phyloP scores from a whole-genome alignment of 1,284 basidiomycete genomes.

The Neonothopanus nambi region DNA sequence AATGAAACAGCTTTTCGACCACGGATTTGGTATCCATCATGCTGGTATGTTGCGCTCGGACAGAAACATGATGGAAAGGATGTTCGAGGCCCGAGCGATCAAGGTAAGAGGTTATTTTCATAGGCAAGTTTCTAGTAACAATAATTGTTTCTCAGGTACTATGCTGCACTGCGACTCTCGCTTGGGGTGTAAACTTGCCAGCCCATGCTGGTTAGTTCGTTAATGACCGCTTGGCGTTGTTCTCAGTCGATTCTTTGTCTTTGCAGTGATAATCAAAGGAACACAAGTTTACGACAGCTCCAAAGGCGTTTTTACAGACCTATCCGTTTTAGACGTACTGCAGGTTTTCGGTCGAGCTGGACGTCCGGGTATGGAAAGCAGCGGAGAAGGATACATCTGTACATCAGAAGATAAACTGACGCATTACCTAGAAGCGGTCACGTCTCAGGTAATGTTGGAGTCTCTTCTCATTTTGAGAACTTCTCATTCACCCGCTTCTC shows the following conservation, averaged over 20 bases:
- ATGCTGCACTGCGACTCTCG: constrained; percentile 97
- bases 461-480: constrained; percentile 12
- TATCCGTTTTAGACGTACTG: constrained; percentile 94
- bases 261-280: constrained; percentile 91
- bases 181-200: constrained; percentile 99
- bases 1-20: constrained; percentile 93
- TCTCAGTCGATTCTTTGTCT: background rate
- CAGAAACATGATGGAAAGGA: constrained; percentile 92
- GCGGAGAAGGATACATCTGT: constrained; percentile 97
- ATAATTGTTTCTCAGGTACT: constrained; percentile 65
- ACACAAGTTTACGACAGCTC: constrained; percentile 94
- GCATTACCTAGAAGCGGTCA: constrained; percentile 90
- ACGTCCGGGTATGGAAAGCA: constrained; percentile 92
- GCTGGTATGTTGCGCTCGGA: constrained; percentile 97
- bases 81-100: constrained; percentile 91
- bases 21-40: constrained; percentile 97
- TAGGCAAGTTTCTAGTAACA: background rate
- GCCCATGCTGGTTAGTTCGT: constrained; percentile 82
- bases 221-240: background rate
- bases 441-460: constrained; percentile 64
- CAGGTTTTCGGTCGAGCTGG: constrained; percentile 98
- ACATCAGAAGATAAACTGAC: constrained; percentile 92
- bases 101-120: constrained; percentile 59
- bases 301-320: constrained; percentile 88
- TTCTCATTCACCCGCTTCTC: constrained; percentile 6